These are phyloP conservation scores for Candida ulmi DNA, from an alignment of 805 yeast genomes.

Conservation along the genomic window DNA sequence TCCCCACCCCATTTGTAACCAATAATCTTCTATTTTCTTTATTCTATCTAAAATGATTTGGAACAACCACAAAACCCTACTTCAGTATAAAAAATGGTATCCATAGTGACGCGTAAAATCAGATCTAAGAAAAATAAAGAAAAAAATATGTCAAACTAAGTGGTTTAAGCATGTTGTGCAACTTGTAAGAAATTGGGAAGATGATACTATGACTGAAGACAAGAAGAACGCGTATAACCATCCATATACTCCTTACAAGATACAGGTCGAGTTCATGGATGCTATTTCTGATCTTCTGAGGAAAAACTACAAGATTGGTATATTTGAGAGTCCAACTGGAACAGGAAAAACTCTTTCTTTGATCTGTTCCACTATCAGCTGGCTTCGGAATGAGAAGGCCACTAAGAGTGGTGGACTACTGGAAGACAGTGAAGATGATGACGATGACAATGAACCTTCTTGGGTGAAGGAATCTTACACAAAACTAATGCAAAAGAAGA, in stretches of 20 bases:
- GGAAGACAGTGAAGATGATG: slow-evolving; percentile 32
- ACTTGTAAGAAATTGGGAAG: too few species aligned
- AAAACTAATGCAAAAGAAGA: slow-evolving; percentile 22
- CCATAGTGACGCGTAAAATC: too few species aligned
- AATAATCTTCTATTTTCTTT: too few species aligned
- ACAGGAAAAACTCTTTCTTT: slow-evolving; percentile 88
- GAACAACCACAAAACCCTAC: too few species aligned
- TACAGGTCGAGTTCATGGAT: slow-evolving; percentile 73
- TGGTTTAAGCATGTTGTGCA: too few species aligned
- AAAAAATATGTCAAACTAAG: too few species aligned
- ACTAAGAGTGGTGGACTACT: slow-evolving; percentile 4
- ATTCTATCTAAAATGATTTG: too few species aligned
- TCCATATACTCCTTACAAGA: slow-evolving; percentile 77
- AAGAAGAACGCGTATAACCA: slow-evolving; percentile 42
- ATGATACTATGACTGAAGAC: slow-evolving; percentile 1
- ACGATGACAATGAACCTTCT: slow-evolving; percentile 55
- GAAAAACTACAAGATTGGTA: slow-evolving; percentile 56
- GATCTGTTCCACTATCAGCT: slow-evolving; percentile 78
- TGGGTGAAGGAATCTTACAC: slow-evolving; percentile 51
- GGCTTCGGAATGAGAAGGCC: slow-evolving; percentile 53
- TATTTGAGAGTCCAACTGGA: slow-evolving; percentile 93
- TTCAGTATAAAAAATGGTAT: too few species aligned
- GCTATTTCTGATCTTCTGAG: slow-evolving; percentile 61
- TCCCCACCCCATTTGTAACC: too few species aligned
- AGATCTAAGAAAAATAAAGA: too few species aligned